phyloP scores from a whole-genome alignment of 169 alveolate species.

The Cryptosporidium canis region DNA sequence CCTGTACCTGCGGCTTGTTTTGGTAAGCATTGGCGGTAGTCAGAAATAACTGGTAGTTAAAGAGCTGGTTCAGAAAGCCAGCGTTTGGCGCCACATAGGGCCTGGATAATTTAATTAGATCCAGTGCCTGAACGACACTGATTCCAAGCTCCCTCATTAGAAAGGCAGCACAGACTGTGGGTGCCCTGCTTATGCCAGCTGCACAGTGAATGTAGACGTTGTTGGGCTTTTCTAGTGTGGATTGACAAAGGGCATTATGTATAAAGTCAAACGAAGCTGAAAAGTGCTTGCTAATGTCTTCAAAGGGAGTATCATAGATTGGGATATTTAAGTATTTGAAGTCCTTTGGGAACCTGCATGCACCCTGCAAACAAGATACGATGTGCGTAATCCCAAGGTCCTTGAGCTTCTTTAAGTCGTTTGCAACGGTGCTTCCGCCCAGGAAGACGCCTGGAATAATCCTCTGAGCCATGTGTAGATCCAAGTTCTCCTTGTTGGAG shows the following conservation, averaged over 20 bases:
- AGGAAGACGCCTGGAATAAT: conserved; percentile 53
- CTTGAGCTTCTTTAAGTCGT: conserved; percentile 28
- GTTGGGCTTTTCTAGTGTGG: conserved; percentile 25
- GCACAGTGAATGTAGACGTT: conserved; percentile 66
- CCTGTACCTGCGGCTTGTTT: neutral
- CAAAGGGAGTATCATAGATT: conserved; percentile 55
- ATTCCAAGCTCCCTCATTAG: conserved; percentile 50
- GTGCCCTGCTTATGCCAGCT: conserved; percentile 73
- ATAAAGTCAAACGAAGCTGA: conserved; percentile 37
- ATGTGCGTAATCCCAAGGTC: conserved; percentile 56
- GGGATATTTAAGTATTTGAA: conserved; percentile 45
- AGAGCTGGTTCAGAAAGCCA: conserved; percentile 38
- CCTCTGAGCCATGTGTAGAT: conserved; percentile 62
- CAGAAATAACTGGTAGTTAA: conserved; percentile 7
- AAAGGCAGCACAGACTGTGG: conserved; percentile 68
- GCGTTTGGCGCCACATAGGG: conserved; percentile 66
- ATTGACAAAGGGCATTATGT: conserved; percentile 25
- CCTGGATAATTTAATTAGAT: conserved; percentile 37
- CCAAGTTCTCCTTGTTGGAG: conserved; percentile 45
- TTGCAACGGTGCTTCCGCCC: conserved; percentile 59
- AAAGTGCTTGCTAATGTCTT: conserved; percentile 36
- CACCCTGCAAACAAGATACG: conserved; percentile 50
- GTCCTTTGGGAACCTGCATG: conserved; percentile 43
- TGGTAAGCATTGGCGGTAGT: neutral
- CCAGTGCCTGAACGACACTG: conserved; percentile 34